A percentile compares a stretch with the other conserved stretches of the same genome.
Evolutionary conservation across 495 filamentous ascomycete genomes (phyloP).

Genomic region (Penicillium bialowiezense): DNA sequence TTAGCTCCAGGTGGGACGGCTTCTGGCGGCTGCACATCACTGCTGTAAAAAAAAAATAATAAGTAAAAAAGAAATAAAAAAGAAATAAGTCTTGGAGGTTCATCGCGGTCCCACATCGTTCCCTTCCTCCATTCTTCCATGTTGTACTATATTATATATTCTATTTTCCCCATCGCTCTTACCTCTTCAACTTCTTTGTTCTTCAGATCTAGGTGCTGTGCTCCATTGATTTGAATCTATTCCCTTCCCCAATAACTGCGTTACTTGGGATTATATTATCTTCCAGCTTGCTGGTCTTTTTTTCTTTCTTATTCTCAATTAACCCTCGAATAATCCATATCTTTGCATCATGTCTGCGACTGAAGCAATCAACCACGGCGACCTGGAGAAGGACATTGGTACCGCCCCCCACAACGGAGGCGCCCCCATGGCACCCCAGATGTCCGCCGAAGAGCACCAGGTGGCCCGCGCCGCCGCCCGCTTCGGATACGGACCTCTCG

Average conservation of each 20-base stretch:
- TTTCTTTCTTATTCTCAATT: conserved; percentile 1
- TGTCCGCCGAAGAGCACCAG: conserved; percentile 47
- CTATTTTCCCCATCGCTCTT: conserved; percentile 12
- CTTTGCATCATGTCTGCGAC: conserved; percentile 27
- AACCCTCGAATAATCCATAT: not conserved
- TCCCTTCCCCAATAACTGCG: conserved; percentile 21
- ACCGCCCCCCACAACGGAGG: conserved; percentile 15
- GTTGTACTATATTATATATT: conserved; percentile 14
- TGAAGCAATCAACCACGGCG: conserved; percentile 23
- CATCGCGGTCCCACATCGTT: conserved; percentile 3
- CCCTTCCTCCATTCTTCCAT: conserved; percentile 6
- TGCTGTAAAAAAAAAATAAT: conserved; percentile 13
- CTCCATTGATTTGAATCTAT: conserved; percentile 25
- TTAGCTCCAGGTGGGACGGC: conserved; percentile 16
- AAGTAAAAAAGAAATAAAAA: not conserved
- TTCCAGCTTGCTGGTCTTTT: conserved; percentile 25
- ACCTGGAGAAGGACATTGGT: conserved; percentile 38
- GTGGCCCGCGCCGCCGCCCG: conserved; percentile 45
- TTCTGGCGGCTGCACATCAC: conserved; percentile 25
- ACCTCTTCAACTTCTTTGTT: conserved; percentile 12
- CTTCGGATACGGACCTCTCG: conserved; percentile 64
- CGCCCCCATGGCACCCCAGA: conserved; percentile 24
- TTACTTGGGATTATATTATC: conserved; percentile 15
- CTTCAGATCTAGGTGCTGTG: conserved; percentile 20
- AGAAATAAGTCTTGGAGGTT: conserved; percentile 13